These are phyloP conservation scores for Sporisorium exsertum DNA, from an alignment of 1,284 basidiomycete genomes.

Conservation along the genomic window DNA sequence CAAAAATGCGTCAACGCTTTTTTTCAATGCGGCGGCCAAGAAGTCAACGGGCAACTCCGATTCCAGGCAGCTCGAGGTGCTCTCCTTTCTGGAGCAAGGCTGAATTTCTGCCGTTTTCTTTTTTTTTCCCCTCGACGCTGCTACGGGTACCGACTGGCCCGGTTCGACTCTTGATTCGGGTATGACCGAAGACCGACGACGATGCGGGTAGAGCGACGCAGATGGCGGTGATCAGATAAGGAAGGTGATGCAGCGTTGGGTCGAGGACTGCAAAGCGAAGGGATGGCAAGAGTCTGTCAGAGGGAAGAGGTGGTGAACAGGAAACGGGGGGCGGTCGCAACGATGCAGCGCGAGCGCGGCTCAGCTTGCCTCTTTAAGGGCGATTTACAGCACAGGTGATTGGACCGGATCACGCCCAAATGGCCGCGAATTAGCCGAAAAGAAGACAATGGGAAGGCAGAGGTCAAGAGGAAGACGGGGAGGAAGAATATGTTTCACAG, in stretches of 20 bases:
- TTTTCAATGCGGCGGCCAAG: not conserved
- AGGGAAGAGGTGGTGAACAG: not conserved
- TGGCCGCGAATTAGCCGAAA: not conserved
- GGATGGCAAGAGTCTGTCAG: not conserved
- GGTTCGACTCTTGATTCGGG: not conserved
- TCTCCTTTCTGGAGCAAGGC: too few relatives aligned
- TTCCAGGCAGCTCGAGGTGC: not conserved
- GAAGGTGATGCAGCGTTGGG: not conserved
- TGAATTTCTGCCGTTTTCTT: not conserved
- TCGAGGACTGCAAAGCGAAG: not conserved
- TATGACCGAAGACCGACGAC: not conserved
- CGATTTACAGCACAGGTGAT: not conserved
- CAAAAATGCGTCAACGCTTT: not conserved
- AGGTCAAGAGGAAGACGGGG: not conserved
- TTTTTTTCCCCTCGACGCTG: not conserved
- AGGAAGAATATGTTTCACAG: not conserved
- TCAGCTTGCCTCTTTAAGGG: not conserved
- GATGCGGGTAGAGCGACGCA: not conserved
- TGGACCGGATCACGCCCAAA: not conserved
- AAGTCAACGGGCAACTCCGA: slow-evolving; percentile 1
- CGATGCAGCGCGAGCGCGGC: not conserved
- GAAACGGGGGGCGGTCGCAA: not conserved
- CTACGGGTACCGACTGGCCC: too few relatives aligned
- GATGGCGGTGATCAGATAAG: not conserved
- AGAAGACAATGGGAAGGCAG: not conserved